Evolutionary conservation across 306 rosid genomes (phyloP), one percentile per base, ranked within the genome.

Genomic region (Citrullus mucosospermus): DNA sequence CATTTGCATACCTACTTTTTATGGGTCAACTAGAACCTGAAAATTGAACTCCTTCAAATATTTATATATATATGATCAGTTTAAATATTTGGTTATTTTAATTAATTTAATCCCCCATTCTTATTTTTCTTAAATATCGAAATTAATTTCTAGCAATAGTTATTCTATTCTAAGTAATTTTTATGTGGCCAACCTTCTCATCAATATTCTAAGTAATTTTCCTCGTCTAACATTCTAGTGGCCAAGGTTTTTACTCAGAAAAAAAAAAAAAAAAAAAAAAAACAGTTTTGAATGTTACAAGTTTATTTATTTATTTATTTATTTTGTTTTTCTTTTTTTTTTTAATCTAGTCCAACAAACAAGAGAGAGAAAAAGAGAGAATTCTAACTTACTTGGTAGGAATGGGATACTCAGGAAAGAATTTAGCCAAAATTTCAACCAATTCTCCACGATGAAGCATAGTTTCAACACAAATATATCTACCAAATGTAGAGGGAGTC

Each of bases 371-470:
- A 3, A 46, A 46, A 46, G 4, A 54, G 58, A 54, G 58, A 12
- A 17, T 57, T 2, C 0, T 1, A 7, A 53, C 91, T 89, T 85
- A 94, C 98, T 86, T 92, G 88, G 84, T 84, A 14, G 98, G 98
- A 50, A 84, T 43, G 4, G 98, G 98, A 59, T 92, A 94, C 9
- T 94, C 93, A 0, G 96, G 97, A 75, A 92, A 94, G 80, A 80
- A 82, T 76, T 94, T 90, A 60, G 91, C 89, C 1, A 94, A 84
- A 84, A 90, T 94, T 8, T 88, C 91, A 16, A 94, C 93, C 0
- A 94, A 85, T 0, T 92, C 97, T 51, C 89, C 97, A 13, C 96
- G 96, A 78, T 94, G 98, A 74, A 92, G 85, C 0, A 93, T 89
- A 53, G 83, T 85, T 78, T 95, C 90, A 1, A 88, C 85, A 58